Evolutionary conservation across 73 alveolate species (phyloP), one percentile per base, ranked within the genome.

Genomic region (Effrenium voratum): DNA sequence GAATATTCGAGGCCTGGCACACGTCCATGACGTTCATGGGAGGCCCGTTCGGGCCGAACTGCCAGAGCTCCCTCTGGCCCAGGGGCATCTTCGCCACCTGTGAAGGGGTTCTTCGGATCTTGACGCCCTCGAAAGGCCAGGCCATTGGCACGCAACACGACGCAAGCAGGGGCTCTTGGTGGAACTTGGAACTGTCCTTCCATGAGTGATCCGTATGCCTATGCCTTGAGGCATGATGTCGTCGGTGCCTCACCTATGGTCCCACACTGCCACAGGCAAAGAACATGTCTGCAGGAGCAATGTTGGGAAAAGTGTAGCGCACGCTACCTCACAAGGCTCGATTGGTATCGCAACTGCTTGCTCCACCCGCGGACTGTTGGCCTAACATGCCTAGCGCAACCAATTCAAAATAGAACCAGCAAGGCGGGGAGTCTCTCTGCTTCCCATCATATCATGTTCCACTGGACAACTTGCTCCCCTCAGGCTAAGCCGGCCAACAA

Each of bases 11-110:
- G 57, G 47, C 97, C 0, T 86, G 59, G 87, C 97, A 90, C 36
- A 79, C 57, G 32, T 90, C 97, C 97, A 90, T 90, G 72, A 90
- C 59, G 57, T 90, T 90, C 97, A 90, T 90, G 86, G 97, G 97
- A 44, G 97, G 97, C 57, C 97, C 97, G 38, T 90, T 90, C 73
- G 97, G 97, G 57, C 97, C 97, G 10, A 90, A 90, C 30, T 47
- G 97, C 97, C 97, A 90, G 16, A 90, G 87, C 44, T 90, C 97
- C 6, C 87, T 73, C 59, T 36, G n/a, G 52, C 97, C 97, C 73
- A 90, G 75, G 12, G 97, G 97, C 70, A 70, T 47, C 55, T 75
- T 49, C 16, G 97, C 57, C 59, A 90, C 82, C 43, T 90, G 87
- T 87, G 87, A 90, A 44, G 47, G 46, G 36, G 46, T 82, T 36